Conservation (phyloP, 2,329 filamentous ascomycete genomes). For the Aspergillus cejpii region DNA sequence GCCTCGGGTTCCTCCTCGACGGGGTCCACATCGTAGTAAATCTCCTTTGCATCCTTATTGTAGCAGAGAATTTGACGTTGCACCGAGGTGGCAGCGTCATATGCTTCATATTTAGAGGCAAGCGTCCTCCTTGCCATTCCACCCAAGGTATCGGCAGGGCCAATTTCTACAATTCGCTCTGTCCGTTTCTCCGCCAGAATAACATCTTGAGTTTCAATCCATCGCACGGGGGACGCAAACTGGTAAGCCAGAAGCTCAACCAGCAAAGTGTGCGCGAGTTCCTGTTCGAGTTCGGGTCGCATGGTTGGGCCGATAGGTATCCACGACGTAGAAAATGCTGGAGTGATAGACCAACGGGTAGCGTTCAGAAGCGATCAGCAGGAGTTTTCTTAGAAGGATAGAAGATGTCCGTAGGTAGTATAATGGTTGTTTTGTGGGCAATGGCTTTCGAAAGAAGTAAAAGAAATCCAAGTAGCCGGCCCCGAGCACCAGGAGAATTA, state of each 20-base stretch:
- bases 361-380: not conserved
- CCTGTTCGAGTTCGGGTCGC: slow-evolving; percentile 98
- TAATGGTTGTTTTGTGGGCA: not conserved
- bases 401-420: not conserved
- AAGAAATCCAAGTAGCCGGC: not conserved
- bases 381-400: not conserved
- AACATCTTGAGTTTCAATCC: slow-evolving; percentile 99
- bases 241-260: slow-evolving; percentile 98
- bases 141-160: slow-evolving; percentile 91
- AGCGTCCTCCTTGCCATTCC: slow-evolving; percentile 96
- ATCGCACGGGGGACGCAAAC: slow-evolving; percentile 96
- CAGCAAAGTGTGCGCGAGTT: slow-evolving; percentile 95
- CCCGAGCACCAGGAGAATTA: not conserved
- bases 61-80: slow-evolving; percentile 98
- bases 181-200: slow-evolving; percentile 93
- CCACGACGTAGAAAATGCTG: slow-evolving; percentile 2
- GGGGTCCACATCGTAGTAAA: slow-evolving; percentile 97
- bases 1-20: slow-evolving; percentile 78
- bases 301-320: slow-evolving; percentile 50
- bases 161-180: slow-evolving; percentile 95
- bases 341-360: not conserved
- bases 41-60: slow-evolving; percentile 98
- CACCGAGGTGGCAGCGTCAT: slow-evolving; percentile 92
- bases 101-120: slow-evolving; percentile 95
- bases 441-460: too few species aligned